Conservation (phyloP, 2,329 filamentous ascomycete species). For the Botrytis hyacinthi region DNA sequence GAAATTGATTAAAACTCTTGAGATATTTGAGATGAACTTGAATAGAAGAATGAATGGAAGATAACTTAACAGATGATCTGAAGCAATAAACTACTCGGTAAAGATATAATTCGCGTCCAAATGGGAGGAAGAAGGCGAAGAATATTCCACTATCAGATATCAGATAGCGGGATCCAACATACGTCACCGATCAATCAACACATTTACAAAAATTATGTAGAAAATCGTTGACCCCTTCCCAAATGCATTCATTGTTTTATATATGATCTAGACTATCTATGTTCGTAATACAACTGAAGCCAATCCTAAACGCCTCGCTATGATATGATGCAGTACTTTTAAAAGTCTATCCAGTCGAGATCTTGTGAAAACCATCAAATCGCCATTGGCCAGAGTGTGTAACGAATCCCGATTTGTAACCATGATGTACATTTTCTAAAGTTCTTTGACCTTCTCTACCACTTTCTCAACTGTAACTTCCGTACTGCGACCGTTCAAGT, state of each 20-base stretch:
- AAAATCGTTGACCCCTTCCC: background rate
- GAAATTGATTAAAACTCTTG: background rate
- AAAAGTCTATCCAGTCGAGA: constrained; percentile 16
- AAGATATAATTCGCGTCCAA: background rate
- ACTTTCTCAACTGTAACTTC: constrained; percentile 15
- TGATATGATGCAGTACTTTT: constrained; percentile 19
- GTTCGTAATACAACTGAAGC: background rate
- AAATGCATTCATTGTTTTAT: constrained; percentile 4
- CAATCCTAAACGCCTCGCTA: constrained; percentile 29
- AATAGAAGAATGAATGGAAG: background rate
- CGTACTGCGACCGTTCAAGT: constrained; percentile 32
- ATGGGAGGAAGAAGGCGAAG: background rate
- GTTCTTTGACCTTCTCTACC: constrained; percentile 18
- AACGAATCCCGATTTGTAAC: background rate
- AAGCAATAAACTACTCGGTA: background rate
- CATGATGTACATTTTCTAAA: constrained; percentile 4
- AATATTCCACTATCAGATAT: background rate
- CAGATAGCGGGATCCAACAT: background rate
- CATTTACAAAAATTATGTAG: background rate
- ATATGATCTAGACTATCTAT: constrained; percentile 7
- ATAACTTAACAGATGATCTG: background rate
- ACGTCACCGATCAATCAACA: constrained; percentile 13
- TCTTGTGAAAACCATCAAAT: constrained; percentile 11
- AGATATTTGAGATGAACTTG: background rate
- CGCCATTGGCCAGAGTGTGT: background rate